These are phyloP conservation scores for Aquilaria sinensis DNA, from an alignment of 345 rosid species.

Conservation along the genomic window DNA sequence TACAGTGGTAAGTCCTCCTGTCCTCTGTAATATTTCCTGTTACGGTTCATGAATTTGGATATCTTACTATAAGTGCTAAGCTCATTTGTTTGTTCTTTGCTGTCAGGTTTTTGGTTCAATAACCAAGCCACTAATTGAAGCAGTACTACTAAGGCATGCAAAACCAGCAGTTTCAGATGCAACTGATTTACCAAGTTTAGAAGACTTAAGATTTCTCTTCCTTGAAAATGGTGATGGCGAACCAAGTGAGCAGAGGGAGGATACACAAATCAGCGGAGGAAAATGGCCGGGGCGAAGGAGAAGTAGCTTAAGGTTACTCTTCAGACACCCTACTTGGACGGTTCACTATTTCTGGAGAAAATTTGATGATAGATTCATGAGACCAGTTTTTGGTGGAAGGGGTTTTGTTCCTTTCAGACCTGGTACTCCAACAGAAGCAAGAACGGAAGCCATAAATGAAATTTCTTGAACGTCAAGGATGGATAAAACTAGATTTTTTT, in stretches of 20 bases:
- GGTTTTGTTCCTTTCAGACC: conserved; percentile 56
- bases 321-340: conserved; percentile 42
- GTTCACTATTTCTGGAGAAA: conserved; percentile 65
- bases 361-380: conserved; percentile 61
- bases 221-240: conserved; percentile 42
- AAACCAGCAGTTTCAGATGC: conserved; percentile 36
- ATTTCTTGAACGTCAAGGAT: conserved; percentile 14
- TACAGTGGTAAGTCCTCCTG: conserved; percentile 40
- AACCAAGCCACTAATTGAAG: conserved; percentile 55
- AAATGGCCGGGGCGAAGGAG: conserved; percentile 9
- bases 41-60: neutral
- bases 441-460: conserved; percentile 31
- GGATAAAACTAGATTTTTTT: neutral
- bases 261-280: neutral
- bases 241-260: conserved; percentile 20
- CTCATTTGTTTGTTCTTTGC: neutral
- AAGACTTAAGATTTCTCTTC: conserved; percentile 44
- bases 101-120: conserved; percentile 57
- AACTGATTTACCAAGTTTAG: conserved; percentile 39
- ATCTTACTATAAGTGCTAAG: too few relatives aligned
- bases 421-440: conserved; percentile 39
- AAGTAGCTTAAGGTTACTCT: conserved; percentile 39
- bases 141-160: conserved; percentile 30
- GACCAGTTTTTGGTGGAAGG: conserved; percentile 69
- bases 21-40: neutral